Evolutionary conservation across 495 filamentous ascomycete species (phyloP).

Genomic region (Wilcoxina mikolae): DNA sequence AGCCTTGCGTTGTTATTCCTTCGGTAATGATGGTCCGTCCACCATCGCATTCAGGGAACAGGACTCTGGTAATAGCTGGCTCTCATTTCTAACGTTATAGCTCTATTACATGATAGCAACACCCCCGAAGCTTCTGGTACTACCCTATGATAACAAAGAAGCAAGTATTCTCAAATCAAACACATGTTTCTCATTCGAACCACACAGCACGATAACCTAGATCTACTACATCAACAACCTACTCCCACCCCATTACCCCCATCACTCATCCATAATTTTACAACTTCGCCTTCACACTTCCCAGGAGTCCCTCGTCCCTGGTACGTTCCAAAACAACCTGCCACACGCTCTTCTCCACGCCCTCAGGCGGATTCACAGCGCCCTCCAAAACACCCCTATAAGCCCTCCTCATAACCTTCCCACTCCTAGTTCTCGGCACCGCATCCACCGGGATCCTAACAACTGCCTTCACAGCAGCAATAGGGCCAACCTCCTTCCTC

Average conservation of each 20-base stretch:
- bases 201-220: too few species aligned
- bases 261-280: too few species aligned
- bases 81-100: too few species aligned
- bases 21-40: too few species aligned
- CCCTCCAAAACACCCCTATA: constrained; percentile 63
- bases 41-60: too few species aligned
- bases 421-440: constrained; percentile 80
- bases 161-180: too few species aligned
- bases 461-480: constrained; percentile 69
- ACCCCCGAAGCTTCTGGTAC: too few species aligned
- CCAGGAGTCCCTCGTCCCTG: constrained; percentile 41
- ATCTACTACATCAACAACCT: not conserved
- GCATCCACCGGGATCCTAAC: constrained; percentile 52
- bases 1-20: too few species aligned
- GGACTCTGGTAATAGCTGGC: too few species aligned
- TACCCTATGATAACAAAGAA: too few species aligned
- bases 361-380: constrained; percentile 27
- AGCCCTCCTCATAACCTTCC: constrained; percentile 73
- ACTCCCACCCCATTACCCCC: not conserved
- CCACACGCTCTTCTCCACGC: constrained; percentile 38
- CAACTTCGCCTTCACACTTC: constrained; percentile 36
- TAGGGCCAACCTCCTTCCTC: constrained; percentile 72
- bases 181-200: too few species aligned
- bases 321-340: constrained; percentile 51
- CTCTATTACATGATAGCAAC: too few species aligned